These are phyloP conservation scores for Hemileccinum impolitum DNA, from an alignment of 768 basidiomycete genomes.

Conservation along the genomic window DNA sequence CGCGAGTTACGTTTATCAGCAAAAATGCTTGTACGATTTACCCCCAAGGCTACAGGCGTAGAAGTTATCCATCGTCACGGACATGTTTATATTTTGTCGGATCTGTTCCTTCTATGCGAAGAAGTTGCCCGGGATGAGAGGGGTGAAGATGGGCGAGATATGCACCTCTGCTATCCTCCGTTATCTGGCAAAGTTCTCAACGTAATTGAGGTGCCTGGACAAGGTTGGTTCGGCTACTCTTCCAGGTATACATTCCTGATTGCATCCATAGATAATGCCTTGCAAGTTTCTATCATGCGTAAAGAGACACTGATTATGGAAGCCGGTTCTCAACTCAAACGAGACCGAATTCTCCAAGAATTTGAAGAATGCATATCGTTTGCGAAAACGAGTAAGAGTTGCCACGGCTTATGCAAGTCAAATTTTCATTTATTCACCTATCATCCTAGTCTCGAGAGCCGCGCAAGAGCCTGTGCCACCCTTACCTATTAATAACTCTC, in stretches of 20 bases:
- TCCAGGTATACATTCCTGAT: constrained; percentile 12
- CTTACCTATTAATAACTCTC: constrained; percentile 42
- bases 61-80: constrained; percentile 75
- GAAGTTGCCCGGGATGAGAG: constrained; percentile 69
- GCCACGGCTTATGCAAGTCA: neutral
- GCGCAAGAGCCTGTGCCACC: constrained; percentile 69
- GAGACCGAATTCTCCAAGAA: constrained; percentile 64
- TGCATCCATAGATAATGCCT: constrained; percentile 53
- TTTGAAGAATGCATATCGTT: constrained; percentile 85
- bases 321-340: constrained; percentile 50
- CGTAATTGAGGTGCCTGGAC: constrained; percentile 57
- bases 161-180: constrained; percentile 94
- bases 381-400: constrained; percentile 60
- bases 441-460: constrained; percentile 48
- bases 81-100: constrained; percentile 86
- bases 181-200: constrained; percentile 90
- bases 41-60: constrained; percentile 68
- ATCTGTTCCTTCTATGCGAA: constrained; percentile 89
- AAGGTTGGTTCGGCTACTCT: constrained; percentile 43
- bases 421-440: constrained; percentile 6
- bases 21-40: constrained; percentile 73
- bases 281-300: constrained; percentile 80
- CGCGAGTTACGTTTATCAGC: constrained; percentile 72
- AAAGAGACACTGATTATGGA: constrained; percentile 80
- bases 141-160: constrained; percentile 64